Conservation (phyloP, 2,329 filamentous ascomycete genomes). For the Periconia sp. region DNA sequence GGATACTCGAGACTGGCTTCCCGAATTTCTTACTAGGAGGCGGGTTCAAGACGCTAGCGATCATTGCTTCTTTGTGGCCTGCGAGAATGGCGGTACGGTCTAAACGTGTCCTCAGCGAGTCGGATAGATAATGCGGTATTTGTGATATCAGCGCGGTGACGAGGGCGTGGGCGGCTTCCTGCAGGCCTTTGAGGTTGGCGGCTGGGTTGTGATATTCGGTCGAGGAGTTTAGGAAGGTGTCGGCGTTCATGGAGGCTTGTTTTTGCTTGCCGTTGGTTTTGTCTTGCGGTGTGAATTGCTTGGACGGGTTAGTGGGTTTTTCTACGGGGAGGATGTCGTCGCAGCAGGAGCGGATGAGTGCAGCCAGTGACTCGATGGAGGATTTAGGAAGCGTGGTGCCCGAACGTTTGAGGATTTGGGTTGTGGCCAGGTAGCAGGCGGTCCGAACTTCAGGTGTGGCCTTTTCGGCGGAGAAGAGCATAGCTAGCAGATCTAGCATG, state of each 20-base stretch:
- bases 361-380: slow-evolving; percentile 63
- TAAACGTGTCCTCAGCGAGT: slow-evolving; percentile 71
- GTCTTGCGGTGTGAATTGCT: slow-evolving; percentile 40
- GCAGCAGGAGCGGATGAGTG: slow-evolving; percentile 69
- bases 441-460: slow-evolving; percentile 57
- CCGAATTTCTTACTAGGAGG: slow-evolving; percentile 63
- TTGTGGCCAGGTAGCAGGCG: slow-evolving; percentile 62
- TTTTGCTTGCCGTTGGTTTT: slow-evolving; percentile 43
- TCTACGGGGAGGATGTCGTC: slow-evolving; percentile 66
- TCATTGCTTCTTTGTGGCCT: slow-evolving; percentile 69
- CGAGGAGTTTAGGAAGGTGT: slow-evolving; percentile 64
- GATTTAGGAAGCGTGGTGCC: slow-evolving; percentile 69
- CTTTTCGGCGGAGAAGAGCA: slow-evolving; percentile 64
- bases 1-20: slow-evolving; percentile 67
- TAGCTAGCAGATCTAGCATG: slow-evolving; percentile 70
- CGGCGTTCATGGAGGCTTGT: slow-evolving; percentile 62
- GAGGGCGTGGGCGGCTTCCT: slow-evolving; percentile 61
- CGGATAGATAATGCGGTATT: slow-evolving; percentile 68
- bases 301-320: slow-evolving; percentile 36
- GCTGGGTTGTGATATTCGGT: slow-evolving; percentile 28
- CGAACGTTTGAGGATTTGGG: slow-evolving; percentile 59
- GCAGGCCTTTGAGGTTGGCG: slow-evolving; percentile 50
- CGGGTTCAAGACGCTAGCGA: slow-evolving; percentile 81
- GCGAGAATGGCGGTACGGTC: slow-evolving; percentile 79
- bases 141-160: slow-evolving; percentile 64